Conservation (phyloP, 2,329 filamentous ascomycete genomes). For the Arthrinium puccinioides region DNA sequence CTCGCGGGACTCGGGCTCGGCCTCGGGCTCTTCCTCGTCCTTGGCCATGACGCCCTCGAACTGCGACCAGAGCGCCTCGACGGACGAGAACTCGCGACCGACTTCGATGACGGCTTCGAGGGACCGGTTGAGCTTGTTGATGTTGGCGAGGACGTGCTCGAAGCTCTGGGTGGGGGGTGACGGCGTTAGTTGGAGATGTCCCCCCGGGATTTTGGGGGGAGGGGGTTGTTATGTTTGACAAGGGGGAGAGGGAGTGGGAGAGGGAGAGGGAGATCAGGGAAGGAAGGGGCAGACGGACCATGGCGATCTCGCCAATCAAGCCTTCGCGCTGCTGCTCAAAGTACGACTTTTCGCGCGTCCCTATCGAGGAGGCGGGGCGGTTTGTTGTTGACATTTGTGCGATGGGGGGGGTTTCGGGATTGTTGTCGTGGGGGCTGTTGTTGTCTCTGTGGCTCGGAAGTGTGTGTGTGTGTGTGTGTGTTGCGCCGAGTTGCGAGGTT, state of each 20-base stretch:
- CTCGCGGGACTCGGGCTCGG: slow-evolving; percentile 13
- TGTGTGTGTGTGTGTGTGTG: not conserved
- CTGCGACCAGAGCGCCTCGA: slow-evolving; percentile 93
- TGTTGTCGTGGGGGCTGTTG: not conserved
- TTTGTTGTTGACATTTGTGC: slow-evolving; percentile 1
- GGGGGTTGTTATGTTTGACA: not conserved
- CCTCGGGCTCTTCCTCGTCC: slow-evolving; percentile 24
- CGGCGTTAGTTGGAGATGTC: not conserved
- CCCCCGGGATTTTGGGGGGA: not conserved
- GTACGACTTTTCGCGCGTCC: slow-evolving; percentile 46
- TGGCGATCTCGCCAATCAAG: slow-evolving; percentile 65
- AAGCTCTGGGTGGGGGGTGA: slow-evolving; percentile 46
- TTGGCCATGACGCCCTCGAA: slow-evolving; percentile 95
- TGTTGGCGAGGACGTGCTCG: slow-evolving; percentile 88
- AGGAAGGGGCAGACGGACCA: slow-evolving; percentile 38
- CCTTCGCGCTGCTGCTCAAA: slow-evolving; percentile 72
- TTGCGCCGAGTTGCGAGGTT: not conserved
- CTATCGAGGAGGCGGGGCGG: not conserved
- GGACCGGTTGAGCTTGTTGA: slow-evolving; percentile 90
- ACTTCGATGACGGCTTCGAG: slow-evolving; percentile 89
- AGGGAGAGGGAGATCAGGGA: not conserved
- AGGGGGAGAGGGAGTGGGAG: not conserved
- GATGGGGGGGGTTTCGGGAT: no score
- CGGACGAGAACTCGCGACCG: slow-evolving; percentile 94
- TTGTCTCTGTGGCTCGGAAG: no score